Conservation (phyloP, 345 rosid species). For the Eucalyptus camaldulensis region DNA sequence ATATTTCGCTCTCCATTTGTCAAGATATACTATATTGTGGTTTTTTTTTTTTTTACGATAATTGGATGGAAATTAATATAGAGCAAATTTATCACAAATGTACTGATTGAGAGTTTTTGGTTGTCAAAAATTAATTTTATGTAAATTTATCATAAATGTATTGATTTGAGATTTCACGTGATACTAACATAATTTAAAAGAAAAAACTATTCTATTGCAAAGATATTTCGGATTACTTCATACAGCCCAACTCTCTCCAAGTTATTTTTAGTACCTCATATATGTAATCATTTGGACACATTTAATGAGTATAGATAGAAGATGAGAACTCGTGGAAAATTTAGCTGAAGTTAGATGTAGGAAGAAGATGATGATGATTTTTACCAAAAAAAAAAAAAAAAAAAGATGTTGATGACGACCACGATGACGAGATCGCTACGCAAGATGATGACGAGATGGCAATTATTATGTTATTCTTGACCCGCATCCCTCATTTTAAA, state of each 20-base stretch:
- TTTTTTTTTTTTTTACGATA: no score
- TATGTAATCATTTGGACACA: background rate
- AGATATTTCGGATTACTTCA: background rate
- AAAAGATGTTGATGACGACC: background rate
- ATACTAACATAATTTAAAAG: no score
- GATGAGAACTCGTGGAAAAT: background rate
- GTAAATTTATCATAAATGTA: no score
- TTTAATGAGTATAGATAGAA: background rate
- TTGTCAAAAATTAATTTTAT: no score
- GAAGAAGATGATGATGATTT: background rate
- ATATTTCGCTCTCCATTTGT: no score
- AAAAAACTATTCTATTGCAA: background rate
- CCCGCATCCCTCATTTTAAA: background rate
- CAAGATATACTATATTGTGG: no score
- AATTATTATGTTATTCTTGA: background rate
- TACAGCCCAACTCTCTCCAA: background rate
- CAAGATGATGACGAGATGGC: background rate
- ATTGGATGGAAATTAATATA: no score
- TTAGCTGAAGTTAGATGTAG: background rate
- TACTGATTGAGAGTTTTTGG: no score
- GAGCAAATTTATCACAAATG: no score
- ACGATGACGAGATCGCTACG: background rate
- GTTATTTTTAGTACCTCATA: background rate
- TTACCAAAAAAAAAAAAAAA: no score
- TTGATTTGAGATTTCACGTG: no score